These are phyloP conservation scores for Cyclotella kingstonii DNA, from an alignment of 108 stramenopile genomes.

Conservation along the genomic window DNA sequence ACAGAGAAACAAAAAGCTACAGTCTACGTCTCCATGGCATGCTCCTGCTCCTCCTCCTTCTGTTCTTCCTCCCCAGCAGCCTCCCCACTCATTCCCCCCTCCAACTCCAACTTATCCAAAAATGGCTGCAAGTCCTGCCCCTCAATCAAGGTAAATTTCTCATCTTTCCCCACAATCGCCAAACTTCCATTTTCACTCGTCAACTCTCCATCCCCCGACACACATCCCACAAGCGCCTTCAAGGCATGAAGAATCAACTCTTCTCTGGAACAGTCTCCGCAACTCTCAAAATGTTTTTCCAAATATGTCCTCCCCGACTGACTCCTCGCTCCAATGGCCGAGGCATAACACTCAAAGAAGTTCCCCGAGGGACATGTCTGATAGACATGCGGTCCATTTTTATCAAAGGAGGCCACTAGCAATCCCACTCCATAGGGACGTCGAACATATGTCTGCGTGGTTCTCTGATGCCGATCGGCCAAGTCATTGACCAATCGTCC, in stretches of 20 bases:
- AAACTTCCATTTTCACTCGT: conserved; percentile 87
- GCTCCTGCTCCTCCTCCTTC: conserved; percentile 57
- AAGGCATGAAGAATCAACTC: conserved; percentile 96
- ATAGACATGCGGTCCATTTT: conserved; percentile 92
- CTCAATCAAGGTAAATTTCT: conserved; percentile 75
- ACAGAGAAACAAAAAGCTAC: neutral
- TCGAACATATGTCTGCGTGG: conserved; percentile 97
- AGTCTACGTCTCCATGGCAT: conserved; percentile 47
- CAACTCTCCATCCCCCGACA: conserved; percentile 88
- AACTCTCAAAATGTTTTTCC: conserved; percentile 88
- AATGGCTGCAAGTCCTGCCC: conserved; percentile 81
- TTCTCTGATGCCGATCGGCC: conserved; percentile 98
- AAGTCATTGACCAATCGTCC: conserved; percentile 90
- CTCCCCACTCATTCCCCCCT: conserved; percentile 48
- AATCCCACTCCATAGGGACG: conserved; percentile 98
- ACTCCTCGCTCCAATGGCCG: conserved; percentile 93
- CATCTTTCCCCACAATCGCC: conserved; percentile 75
- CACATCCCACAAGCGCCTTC: conserved; percentile 91
- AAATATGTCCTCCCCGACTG: conserved; percentile 97
- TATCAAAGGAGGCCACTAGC: conserved; percentile 81
- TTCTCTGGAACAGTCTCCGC: conserved; percentile 58
- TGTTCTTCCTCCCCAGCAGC: conserved; percentile 44
- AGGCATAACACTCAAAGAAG: conserved; percentile 94
- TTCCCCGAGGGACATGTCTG: conserved; percentile 98
- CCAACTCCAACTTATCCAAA: conserved; percentile 82